These are phyloP conservation scores for Metschnikowia rubicola DNA, from an alignment of 805 yeast genomes.

Conservation along the genomic window DNA sequence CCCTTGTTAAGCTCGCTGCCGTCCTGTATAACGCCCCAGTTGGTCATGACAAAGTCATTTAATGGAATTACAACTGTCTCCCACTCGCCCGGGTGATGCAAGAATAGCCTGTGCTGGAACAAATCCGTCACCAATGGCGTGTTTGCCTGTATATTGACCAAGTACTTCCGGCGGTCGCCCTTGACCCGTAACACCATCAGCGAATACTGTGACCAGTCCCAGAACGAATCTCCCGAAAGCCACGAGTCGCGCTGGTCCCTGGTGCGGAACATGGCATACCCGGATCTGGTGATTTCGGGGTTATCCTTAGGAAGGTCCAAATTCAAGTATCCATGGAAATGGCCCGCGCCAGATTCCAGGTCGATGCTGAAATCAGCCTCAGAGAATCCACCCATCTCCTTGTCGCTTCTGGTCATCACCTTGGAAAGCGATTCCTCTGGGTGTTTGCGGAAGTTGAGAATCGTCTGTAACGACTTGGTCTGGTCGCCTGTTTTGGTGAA, in stretches of 20 bases:
- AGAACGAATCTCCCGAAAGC: constrained; percentile 42
- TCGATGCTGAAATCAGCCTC: constrained; percentile 51
- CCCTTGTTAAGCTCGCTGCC: constrained; percentile 56
- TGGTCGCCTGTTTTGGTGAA: constrained; percentile 32
- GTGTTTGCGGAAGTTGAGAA: constrained; percentile 56
- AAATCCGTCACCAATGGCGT: constrained; percentile 74
- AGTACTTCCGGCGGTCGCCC: constrained; percentile 69
- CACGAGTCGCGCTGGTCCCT: constrained; percentile 47
- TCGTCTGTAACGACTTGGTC: constrained; percentile 32
- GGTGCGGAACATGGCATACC: constrained; percentile 84
- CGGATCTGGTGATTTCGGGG: constrained; percentile 35
- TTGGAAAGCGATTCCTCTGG: constrained; percentile 44
- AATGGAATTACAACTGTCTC: constrained; percentile 78
- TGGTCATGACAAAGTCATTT: constrained; percentile 76
- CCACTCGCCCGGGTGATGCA: constrained; percentile 73
- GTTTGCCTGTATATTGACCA: constrained; percentile 79
- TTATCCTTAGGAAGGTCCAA: constrained; percentile 44
- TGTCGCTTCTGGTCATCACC: constrained; percentile 63
- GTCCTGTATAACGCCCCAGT: constrained; percentile 63
- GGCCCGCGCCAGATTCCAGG: constrained; percentile 31
- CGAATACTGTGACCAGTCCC: constrained; percentile 68
- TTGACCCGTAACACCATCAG: constrained; percentile 68
- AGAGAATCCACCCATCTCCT: constrained; percentile 76
- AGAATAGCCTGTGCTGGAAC: constrained; percentile 76
- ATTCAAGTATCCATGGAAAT: constrained; percentile 58